Base-by-base conservation (phyloP, 129 eudicot genomes). In the Tanacetum coccineum region DNA sequence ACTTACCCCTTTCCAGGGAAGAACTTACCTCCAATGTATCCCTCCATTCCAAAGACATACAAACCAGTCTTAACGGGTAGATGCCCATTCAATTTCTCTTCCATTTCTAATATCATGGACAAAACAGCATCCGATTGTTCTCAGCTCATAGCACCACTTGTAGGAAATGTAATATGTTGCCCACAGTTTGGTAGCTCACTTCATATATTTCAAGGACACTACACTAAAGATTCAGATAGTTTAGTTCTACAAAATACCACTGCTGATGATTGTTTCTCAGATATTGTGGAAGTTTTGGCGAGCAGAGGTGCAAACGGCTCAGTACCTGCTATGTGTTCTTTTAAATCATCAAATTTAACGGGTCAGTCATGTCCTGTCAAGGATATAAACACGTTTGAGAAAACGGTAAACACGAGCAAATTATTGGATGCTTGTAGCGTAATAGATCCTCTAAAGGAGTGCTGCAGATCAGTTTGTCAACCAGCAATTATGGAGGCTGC, bases 401-500 rank as follows among this genome's bases (percentile, higher is more conserved):
- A 71, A 68, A 72, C 32, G 11, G 96, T 88, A 50, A 88, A 92
- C 81, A 78, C 91, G 1, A 88, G 89, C 76, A 89, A 86, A 62
- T 73, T 92, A 71, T 63, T 92, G 77, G 95, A 86, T 13, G 84
- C 98, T 75, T 92, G 98, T 73, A 88, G 89, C 67, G 78, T 78
- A 11, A 82, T 92, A 18, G 98, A 92, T 77, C 95, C 87, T 58
- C 89, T 88, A 9, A 92, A 92, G 66, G 98, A 92, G 72, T 92
- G 98, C 69, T 92, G 98, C 71, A 81, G 96, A 68, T 82, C 91
- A 8, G 75, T 74, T 74, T 92, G 98, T 51, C 95, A 88, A 69
- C 89, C 95, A 32, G 89, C 86, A n/a, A 76, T 92, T 71, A 78
- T 77, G 83, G 98, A 86, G 73, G 95, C 98, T 79, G 91, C 98